A percentile compares a stretch with the other conserved stretches of the same genome.
Conservation (phyloP, 208 protist genomes). For the Sergeia podlipaevii region DNA sequence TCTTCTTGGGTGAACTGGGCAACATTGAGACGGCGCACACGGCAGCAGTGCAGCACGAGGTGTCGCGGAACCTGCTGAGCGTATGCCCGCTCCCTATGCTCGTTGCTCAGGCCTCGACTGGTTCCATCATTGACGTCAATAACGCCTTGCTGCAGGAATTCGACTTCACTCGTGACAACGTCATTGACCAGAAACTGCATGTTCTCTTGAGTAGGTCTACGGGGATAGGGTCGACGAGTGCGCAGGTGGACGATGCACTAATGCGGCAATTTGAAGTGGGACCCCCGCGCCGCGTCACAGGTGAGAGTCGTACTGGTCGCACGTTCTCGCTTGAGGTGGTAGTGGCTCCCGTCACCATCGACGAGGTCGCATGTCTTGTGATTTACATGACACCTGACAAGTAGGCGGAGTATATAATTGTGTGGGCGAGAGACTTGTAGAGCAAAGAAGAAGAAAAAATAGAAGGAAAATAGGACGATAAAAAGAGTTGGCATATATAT, state of each 20-base stretch:
- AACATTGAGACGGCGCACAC: constrained; percentile 3
- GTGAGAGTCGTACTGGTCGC: not conserved
- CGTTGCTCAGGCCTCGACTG: constrained; percentile 11
- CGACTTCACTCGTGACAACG: constrained; percentile 11
- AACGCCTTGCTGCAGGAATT: constrained; percentile 14
- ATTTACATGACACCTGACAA: not conserved
- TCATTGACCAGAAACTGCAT: constrained; percentile 15
- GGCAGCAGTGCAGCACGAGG: not conserved
- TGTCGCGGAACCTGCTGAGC: constrained; percentile 11
- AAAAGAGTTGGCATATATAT: too few relatives aligned
- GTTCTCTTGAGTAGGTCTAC: constrained; percentile 12
- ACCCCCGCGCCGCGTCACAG: not conserved
- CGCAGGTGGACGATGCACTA: not conserved
- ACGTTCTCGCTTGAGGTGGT: not conserved
- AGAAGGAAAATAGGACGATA: too few relatives aligned
- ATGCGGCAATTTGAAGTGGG: not conserved
- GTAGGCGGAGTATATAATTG: too few relatives aligned
- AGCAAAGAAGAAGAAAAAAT: too few relatives aligned
- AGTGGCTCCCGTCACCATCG: not conserved
- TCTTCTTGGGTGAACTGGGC: constrained; percentile 13
- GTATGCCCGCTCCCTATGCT: constrained; percentile 19
- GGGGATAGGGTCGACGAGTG: constrained; percentile 10
- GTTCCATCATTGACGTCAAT: constrained; percentile 33
- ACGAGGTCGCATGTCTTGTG: not conserved
- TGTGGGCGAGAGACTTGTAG: too few relatives aligned